Conservation (phyloP, 768 basidiomycete genomes). For the Cystobasidium tubakii region DNA sequence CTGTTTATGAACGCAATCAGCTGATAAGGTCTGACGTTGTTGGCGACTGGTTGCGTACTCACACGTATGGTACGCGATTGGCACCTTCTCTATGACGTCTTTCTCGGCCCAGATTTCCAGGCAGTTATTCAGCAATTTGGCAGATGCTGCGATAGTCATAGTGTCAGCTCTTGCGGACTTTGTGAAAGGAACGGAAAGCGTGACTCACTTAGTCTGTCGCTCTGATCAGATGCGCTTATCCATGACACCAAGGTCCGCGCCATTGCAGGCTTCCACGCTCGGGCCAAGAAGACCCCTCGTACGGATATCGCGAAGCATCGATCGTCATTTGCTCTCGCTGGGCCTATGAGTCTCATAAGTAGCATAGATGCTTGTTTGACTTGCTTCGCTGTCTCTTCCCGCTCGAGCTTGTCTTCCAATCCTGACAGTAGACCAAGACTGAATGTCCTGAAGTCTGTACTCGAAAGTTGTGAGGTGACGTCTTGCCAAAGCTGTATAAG, state of each 20-base stretch:
- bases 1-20: slow-evolving; percentile 51
- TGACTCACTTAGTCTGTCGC: not conserved
- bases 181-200: not conserved
- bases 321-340: not conserved
- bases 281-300: not conserved
- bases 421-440: not conserved
- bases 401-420: not conserved
- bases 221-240: not conserved
- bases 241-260: not conserved
- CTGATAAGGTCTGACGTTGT: not conserved
- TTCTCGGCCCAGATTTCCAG: slow-evolving; percentile 1
- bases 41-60: not conserved
- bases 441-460: not conserved
- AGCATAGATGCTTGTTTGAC: not conserved
- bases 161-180: not conserved
- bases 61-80: slow-evolving; percentile 1
- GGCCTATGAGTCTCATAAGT: not conserved
- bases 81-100: not conserved
- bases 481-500: not conserved
- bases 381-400: not conserved
- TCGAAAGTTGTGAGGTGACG: not conserved
- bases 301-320: not conserved
- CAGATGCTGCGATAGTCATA: not conserved
- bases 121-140: not conserved
- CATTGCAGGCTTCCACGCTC: not conserved